phyloP scores from a whole-genome alignment of 1,284 basidiomycete genomes.

The Trichosporon inkin region DNA sequence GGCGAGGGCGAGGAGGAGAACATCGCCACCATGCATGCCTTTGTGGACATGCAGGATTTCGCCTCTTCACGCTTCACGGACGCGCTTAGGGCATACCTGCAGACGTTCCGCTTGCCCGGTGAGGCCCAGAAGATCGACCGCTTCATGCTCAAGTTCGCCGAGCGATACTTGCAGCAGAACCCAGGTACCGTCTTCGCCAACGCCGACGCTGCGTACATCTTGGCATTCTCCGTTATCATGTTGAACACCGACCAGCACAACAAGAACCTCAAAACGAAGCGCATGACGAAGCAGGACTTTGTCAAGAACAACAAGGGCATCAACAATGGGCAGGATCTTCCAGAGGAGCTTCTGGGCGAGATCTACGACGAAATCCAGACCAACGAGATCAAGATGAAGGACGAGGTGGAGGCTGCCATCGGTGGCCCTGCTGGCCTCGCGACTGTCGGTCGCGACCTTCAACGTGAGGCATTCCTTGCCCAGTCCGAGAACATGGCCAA shows the following conservation, averaged over 20 bases:
- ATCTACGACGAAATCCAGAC: constrained; percentile 85
- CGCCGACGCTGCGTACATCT: constrained; percentile 81
- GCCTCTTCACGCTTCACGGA: constrained; percentile 74
- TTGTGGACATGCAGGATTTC: constrained; percentile 87
- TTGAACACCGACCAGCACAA: constrained; percentile 95
- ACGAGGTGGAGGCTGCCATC: constrained; percentile 67
- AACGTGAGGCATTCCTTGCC: constrained; percentile 88
- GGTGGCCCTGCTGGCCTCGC: constrained; percentile 65
- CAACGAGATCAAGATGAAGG: constrained; percentile 97
- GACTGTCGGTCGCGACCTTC: constrained; percentile 83
- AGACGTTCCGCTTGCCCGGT: constrained; percentile 90
- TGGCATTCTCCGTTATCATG: constrained; percentile 89
- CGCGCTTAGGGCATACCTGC: constrained; percentile 79
- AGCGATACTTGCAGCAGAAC: constrained; percentile 86
- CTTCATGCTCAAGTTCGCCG: constrained; percentile 97
- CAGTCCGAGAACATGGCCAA: constrained; percentile 92
- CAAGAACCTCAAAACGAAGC: constrained; percentile 78
- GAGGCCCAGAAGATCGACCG: constrained; percentile 97
- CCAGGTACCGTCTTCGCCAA: constrained; percentile 71
- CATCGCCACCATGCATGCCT: constrained; percentile 90
- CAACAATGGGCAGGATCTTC: constrained; percentile 81
- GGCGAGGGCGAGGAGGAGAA: constrained; percentile 88
- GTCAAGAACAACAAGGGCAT: constrained; percentile 90
- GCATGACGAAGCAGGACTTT: constrained; percentile 88
- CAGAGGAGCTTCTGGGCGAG: constrained; percentile 69